A percentile compares a stretch with the other conserved stretches of the same genome.
Evolutionary conservation across 441 rosid species (phyloP).

Genomic region (Populus hybrid): DNA sequence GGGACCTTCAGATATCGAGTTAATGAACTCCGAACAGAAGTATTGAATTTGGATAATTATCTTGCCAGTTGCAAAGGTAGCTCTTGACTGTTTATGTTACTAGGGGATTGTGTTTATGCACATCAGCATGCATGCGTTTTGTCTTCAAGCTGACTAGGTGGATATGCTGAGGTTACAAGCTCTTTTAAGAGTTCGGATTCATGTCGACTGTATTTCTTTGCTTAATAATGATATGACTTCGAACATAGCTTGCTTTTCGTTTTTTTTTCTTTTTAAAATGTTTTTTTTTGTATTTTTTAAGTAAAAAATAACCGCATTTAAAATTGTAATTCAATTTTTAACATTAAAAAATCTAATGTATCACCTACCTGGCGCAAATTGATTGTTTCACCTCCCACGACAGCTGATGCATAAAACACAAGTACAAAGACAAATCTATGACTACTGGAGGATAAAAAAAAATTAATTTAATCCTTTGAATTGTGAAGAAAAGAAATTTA

Average conservation of each 20-base stretch:
- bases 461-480: conserved; percentile 4
- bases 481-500: conserved; percentile 14
- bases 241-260: too few species aligned
- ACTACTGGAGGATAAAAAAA: conserved; percentile 1
- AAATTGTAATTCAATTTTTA: neutral
- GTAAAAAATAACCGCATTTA: too few species aligned
- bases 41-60: neutral
- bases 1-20: conserved; percentile 2
- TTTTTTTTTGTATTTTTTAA: too few species aligned
- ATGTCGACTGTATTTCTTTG: neutral
- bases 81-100: neutral
- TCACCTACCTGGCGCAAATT: neutral
- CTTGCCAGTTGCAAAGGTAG: neutral
- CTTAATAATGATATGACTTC: too few species aligned
- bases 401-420: neutral
- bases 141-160: too few species aligned
- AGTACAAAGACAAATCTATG: neutral
- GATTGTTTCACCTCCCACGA: neutral
- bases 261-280: too few species aligned
- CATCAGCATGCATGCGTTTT: too few species aligned
- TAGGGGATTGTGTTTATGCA: neutral
- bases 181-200: neutral
- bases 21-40: conserved; percentile 1
- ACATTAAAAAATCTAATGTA: neutral
- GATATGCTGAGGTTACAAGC: too few species aligned